Base-by-base conservation (phyloP, 2,329 filamentous ascomycete genomes). In the Balansia obtecta region DNA sequence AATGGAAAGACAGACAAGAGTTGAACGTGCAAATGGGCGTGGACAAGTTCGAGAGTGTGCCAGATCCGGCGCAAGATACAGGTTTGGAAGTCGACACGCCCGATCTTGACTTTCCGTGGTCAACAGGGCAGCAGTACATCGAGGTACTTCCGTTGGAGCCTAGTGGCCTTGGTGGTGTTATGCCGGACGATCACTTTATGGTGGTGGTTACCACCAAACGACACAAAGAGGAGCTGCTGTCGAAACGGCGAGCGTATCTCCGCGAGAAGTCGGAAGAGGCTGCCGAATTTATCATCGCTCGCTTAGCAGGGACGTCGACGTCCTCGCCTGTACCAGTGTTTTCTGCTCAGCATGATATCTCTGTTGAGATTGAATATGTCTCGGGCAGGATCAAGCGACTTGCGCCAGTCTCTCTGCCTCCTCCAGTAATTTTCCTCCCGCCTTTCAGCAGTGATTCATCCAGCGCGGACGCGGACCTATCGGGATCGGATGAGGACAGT, bases 181-280 rank as follows among this genome's bases (percentile, higher is more conserved):
- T 72, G 27, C 80, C 80, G 0, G 79, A 82, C n/a, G 81, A 84
- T 54, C 80, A 83, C 54, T 83, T 84, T 52, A 68, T 74, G 40
- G 66, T 83, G 0, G 67, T 74, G 2, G 78, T 82, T 2, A 69
- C 69, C 2, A 80, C 77, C 0, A 69, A 65, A 40, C 68, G 75
- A 15, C 63, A 68, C 0, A 54, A 57, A 12, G 60, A 66, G 27
- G 12, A 15, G 8, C 3, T 13, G 7, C 20, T 12, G 18, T n/a
- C 34, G 18, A 2, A 30, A 30, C 22, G 32, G 27, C n/a, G 9
- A 22, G 27, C 4, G 10, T 37, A 2, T 27, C 46, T 6, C 34
- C 50, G 27, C n/a, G 18, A 15, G 22, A 49, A 16, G 2, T 59
- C 59, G 1, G 63, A 61, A 4, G 63, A 65, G 7, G 63, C 59